Percentiles rank a stretch among this genome's conserved stretches.
These are phyloP conservation scores for Colletotrichum tofieldiae DNA, from an alignment of 2,329 filamentous ascomycete species.

Conservation along the genomic window DNA sequence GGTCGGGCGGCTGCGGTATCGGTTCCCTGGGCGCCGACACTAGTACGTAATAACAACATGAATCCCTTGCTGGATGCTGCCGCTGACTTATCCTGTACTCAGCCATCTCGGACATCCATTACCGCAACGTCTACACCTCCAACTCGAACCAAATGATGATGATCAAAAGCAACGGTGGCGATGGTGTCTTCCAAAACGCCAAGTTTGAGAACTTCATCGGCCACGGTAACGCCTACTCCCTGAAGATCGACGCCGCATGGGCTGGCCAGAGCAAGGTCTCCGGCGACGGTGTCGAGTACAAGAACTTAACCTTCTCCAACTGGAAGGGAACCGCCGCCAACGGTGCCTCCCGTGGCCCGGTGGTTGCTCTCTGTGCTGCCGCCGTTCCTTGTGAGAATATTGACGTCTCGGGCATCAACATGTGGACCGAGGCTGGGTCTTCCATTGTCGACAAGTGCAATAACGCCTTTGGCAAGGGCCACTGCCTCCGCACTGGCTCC, in stretches of 20 bases:
- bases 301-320: constrained; percentile 67
- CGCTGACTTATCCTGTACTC: neutral
- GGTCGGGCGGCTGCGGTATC: constrained; percentile 72
- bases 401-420: constrained; percentile 64
- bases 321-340: constrained; percentile 70
- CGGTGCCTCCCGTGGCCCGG: constrained; percentile 65
- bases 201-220: constrained; percentile 73
- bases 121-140: constrained; percentile 72
- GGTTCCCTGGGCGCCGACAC: constrained; percentile 67
- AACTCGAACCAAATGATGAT: constrained; percentile 75
- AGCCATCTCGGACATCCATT: constrained; percentile 67
- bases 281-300: constrained; percentile 67
- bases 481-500: constrained; percentile 51
- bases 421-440: constrained; percentile 66
- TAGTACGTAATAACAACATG: constrained; percentile 33
- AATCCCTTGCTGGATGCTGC: no score
- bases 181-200: constrained; percentile 65
- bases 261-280: constrained; percentile 55
- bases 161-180: constrained; percentile 74
- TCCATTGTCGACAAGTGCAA: constrained; percentile 61
- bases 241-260: constrained; percentile 71
- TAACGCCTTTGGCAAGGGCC: constrained; percentile 64
- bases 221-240: constrained; percentile 71
- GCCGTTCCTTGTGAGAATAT: constrained; percentile 67
- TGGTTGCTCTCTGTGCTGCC: constrained; percentile 67